Percentiles rank a stretch among this genome's conserved stretches.
These are phyloP conservation scores for Mucor irregularis DNA, from an alignment of 371 early-diverging fungal species.

Conservation along the genomic window DNA sequence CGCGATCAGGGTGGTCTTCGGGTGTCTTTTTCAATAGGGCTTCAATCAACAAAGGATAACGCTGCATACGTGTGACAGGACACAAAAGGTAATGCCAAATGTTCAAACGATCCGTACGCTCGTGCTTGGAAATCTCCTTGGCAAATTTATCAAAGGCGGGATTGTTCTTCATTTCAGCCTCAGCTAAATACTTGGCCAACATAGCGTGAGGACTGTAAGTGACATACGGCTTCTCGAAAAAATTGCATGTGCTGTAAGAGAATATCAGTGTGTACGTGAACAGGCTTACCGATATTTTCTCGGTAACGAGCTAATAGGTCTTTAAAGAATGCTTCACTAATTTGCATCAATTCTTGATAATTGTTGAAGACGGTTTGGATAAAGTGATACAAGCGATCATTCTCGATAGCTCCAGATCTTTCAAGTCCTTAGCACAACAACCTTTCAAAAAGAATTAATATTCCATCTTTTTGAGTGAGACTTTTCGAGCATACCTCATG, in stretches of 20 bases:
- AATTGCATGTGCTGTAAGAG: slow-evolving; percentile 72
- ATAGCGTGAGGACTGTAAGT: slow-evolving; percentile 86
- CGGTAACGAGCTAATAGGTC: slow-evolving; percentile 66
- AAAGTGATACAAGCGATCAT: slow-evolving; percentile 60
- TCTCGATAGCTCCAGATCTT: slow-evolving; percentile 47
- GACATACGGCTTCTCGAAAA: slow-evolving; percentile 79
- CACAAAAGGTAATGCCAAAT: slow-evolving; percentile 54
- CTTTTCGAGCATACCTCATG: slow-evolving; percentile 11
- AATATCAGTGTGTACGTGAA: slow-evolving; percentile 86
- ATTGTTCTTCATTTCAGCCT: slow-evolving; percentile 71
- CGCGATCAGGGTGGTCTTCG: slow-evolving; percentile 77
- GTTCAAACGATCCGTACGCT: slow-evolving; percentile 68
- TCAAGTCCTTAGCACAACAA: slow-evolving; percentile 34
- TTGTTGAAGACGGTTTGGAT: slow-evolving; percentile 84
- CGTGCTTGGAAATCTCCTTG: slow-evolving; percentile 58
- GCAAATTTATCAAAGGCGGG: slow-evolving; percentile 72
- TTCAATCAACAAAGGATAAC: slow-evolving; percentile 86
- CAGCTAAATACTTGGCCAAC: slow-evolving; percentile 80
- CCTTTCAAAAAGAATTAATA: slow-evolving; percentile 10
- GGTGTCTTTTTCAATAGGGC: slow-evolving; percentile 87
- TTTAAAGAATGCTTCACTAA: slow-evolving; percentile 73
- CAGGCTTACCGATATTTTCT: slow-evolving; percentile 63
- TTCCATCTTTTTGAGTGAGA: not conserved
- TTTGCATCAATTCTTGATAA: slow-evolving; percentile 67
- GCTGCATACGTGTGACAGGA: slow-evolving; percentile 88